These are phyloP conservation scores for Actinomortierella wolfii DNA, from an alignment of 371 early-diverging fungal genomes.

Conservation along the genomic window DNA sequence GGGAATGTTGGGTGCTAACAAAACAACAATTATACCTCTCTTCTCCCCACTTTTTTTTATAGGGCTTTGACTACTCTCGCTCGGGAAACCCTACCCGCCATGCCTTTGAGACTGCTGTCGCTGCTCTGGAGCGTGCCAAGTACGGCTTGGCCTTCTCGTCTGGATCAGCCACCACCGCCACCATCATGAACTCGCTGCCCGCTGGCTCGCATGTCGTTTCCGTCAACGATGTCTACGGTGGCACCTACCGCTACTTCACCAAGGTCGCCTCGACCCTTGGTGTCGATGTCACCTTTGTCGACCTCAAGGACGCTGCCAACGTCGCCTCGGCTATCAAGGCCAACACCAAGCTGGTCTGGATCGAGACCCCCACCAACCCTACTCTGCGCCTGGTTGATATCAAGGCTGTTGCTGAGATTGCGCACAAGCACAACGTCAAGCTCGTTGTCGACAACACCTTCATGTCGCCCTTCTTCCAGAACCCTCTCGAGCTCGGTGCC, in stretches of 20 bases:
- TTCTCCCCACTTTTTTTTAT: conserved; percentile 1
- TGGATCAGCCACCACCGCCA: conserved; percentile 92
- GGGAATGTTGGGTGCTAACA: too few species aligned
- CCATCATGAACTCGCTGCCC: conserved; percentile 76
- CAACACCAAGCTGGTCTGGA: conserved; percentile 91
- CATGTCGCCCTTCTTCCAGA: conserved; percentile 96
- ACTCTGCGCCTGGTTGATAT: conserved; percentile 95
- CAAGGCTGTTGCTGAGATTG: conserved; percentile 77
- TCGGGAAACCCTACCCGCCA: conserved; percentile 93
- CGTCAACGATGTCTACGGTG: conserved; percentile 97
- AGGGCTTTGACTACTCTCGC: conserved; percentile 96
- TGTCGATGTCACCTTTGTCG: conserved; percentile 86
- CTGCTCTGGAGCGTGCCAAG: conserved; percentile 89
- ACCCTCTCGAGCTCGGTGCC: conserved; percentile 90
- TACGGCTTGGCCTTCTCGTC: conserved; percentile 94
- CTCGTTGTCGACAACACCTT: conserved; percentile 99
- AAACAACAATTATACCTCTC: too few species aligned
- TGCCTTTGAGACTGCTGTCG: conserved; percentile 90
- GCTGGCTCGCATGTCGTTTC: conserved; percentile 86
- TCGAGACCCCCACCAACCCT: conserved; percentile 98
- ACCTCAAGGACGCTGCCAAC: conserved; percentile 78
- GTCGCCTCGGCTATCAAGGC: conserved; percentile 67
- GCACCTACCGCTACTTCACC: conserved; percentile 96
- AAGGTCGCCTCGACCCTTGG: conserved; percentile 82
- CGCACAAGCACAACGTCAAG: conserved; percentile 77